Conservation (phyloP, 2,329 filamentous ascomycete genomes). For the Trichophyton equinum region DNA sequence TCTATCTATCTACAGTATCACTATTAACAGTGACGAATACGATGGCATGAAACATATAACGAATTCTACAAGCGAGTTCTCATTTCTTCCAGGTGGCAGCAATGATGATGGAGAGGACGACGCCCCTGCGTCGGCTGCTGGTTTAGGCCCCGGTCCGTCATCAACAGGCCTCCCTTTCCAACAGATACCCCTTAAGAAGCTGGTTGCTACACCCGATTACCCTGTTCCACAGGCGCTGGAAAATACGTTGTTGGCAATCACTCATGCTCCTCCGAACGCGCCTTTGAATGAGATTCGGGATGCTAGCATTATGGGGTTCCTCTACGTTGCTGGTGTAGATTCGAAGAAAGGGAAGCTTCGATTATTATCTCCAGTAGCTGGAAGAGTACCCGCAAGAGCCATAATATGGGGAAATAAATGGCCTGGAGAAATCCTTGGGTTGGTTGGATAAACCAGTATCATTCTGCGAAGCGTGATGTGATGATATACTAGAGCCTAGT, state of each 20-base stretch:
- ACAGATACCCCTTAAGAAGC: constrained; percentile 41
- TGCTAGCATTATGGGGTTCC: constrained; percentile 77
- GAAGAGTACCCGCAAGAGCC: constrained; percentile 64
- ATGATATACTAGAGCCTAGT: not conserved
- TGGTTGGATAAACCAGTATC: constrained; percentile 44
- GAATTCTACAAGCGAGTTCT: constrained; percentile 21
- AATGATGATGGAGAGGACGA: constrained; percentile 17
- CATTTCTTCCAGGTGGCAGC: constrained; percentile 26
- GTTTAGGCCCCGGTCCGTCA: constrained; percentile 16
- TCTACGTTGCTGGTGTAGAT: constrained; percentile 87
- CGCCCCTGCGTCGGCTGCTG: constrained; percentile 14
- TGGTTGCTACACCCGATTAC: constrained; percentile 38
- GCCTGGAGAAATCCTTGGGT: constrained; percentile 71
- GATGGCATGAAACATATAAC: constrained; percentile 27
- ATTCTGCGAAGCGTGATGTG: not conserved
- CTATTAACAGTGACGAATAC: constrained; percentile 40
- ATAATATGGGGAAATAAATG: constrained; percentile 67
- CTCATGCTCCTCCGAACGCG: constrained; percentile 61
- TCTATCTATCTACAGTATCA: constrained; percentile 59
- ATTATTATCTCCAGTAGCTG: constrained; percentile 71
- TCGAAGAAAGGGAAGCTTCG: constrained; percentile 68
- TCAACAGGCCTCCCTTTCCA: constrained; percentile 15
- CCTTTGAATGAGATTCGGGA: constrained; percentile 60
- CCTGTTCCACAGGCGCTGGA: constrained; percentile 50
- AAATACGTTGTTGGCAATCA: constrained; percentile 73